phyloP scores from a whole-genome alignment of 1,284 basidiomycete genomes.

The Rhodotorula sp. region DNA sequence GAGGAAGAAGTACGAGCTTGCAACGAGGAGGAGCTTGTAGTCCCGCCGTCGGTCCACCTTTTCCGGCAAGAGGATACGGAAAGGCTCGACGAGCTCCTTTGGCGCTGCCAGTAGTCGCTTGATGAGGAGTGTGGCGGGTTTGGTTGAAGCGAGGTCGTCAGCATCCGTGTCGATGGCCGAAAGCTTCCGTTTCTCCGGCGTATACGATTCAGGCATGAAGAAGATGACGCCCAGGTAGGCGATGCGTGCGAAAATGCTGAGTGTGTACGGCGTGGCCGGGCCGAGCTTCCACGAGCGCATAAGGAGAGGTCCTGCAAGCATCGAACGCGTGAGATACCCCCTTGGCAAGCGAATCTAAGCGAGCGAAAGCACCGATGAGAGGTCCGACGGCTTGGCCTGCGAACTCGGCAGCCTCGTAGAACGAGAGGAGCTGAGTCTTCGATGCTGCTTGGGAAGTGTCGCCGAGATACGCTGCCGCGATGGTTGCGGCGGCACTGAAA shows the following conservation, averaged over 20 bases:
- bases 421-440: constrained; percentile 21
- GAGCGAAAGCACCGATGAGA: constrained; percentile 2
- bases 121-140: not conserved
- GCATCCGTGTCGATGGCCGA: not conserved
- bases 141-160: not conserved
- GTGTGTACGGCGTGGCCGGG: constrained; percentile 12
- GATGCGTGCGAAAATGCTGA: not conserved
- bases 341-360: no score
- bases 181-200: not conserved
- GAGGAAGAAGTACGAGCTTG: constrained; percentile 18
- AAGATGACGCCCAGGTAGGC: constrained; percentile 7
- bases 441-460: constrained; percentile 20
- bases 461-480: constrained; percentile 25
- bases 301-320: constrained; percentile 16
- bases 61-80: constrained; percentile 24
- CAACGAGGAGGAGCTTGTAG: constrained; percentile 26
- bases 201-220: constrained; percentile 35
- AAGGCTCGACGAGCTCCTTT: constrained; percentile 7
- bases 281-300: constrained; percentile 8
- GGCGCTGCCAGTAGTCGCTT: not conserved
- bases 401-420: constrained; percentile 17
- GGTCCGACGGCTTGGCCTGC: constrained; percentile 28
- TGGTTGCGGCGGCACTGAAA: constrained; percentile 13
- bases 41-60: constrained; percentile 10
- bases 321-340: no score